These are phyloP conservation scores for Skeletonema marinoi DNA, from an alignment of 108 stramenopile species.

Conservation along the genomic window DNA sequence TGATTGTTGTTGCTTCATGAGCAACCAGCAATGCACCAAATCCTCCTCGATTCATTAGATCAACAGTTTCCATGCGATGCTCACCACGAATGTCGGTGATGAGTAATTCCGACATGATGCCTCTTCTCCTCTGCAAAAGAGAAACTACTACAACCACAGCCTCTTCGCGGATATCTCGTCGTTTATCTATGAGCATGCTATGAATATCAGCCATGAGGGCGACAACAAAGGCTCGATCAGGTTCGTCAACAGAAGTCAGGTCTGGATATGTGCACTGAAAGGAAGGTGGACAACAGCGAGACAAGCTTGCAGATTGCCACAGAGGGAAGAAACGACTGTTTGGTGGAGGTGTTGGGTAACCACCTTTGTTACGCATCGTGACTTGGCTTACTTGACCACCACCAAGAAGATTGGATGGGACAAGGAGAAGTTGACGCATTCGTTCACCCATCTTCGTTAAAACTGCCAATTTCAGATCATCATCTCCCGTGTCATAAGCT, in stretches of 20 bases:
- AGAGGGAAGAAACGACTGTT: constrained; percentile 65
- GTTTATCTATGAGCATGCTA: constrained; percentile 57
- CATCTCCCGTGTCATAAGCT: constrained; percentile 62
- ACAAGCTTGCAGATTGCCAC: constrained; percentile 74
- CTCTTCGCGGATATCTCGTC: constrained; percentile 59
- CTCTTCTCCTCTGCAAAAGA: constrained; percentile 64
- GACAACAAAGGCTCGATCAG: constrained; percentile 70
- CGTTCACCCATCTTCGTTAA: constrained; percentile 53
- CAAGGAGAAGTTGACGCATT: constrained; percentile 69
- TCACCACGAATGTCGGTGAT: constrained; percentile 69
- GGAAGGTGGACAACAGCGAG: constrained; percentile 57
- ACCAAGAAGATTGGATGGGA: constrained; percentile 61
- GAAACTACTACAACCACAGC: constrained; percentile 67
- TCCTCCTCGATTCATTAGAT: constrained; percentile 84
- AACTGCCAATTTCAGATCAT: constrained; percentile 65
- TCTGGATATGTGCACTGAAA: constrained; percentile 66
- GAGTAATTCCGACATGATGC: constrained; percentile 77
- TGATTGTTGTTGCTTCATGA: constrained; percentile 69
- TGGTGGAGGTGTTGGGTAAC: constrained; percentile 54
- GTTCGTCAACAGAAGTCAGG: constrained; percentile 59
- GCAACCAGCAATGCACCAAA: constrained; percentile 80
- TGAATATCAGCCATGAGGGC: constrained; percentile 75
- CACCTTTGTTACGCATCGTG: constrained; percentile 30
- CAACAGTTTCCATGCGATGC: constrained; percentile 66
- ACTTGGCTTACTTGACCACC: constrained; percentile 11